These are phyloP conservation scores for Lactarius vividus DNA, from an alignment of 768 basidiomycete genomes.

Conservation along the genomic window DNA sequence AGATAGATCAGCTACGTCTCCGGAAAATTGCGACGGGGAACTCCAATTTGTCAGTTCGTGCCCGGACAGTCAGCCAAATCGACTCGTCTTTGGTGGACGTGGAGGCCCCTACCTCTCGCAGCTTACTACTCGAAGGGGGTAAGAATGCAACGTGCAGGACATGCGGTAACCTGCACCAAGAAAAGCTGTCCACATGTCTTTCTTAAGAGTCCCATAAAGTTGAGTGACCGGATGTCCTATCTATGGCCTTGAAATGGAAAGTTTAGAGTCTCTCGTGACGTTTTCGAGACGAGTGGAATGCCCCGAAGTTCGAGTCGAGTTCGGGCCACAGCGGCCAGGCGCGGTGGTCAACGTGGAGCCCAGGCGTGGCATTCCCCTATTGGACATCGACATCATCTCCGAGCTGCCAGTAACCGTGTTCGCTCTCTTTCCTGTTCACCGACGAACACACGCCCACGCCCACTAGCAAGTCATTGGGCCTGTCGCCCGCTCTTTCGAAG, in stretches of 20 bases:
- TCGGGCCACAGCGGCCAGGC: background rate
- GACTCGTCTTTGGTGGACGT: background rate
- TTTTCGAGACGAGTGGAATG: slow-evolving; percentile 3
- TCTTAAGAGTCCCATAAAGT: background rate
- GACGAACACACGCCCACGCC: slow-evolving; percentile 4
- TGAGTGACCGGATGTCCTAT: background rate
- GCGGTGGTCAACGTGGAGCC: background rate
- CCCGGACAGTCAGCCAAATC: slow-evolving; percentile 4
- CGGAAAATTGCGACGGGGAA: slow-evolving; percentile 3
- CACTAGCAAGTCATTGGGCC: background rate
- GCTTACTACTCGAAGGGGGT: background rate
- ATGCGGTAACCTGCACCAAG: slow-evolving; percentile 16
- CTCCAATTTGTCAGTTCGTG: slow-evolving; percentile 14
- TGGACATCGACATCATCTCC: slow-evolving; percentile 22
- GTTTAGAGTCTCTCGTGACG: background rate
- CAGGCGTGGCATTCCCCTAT: background rate
- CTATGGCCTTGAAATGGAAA: background rate
- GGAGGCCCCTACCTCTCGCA: slow-evolving; percentile 5
- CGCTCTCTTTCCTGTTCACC: slow-evolving; percentile 6
- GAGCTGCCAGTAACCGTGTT: background rate
- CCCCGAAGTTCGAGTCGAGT: background rate
- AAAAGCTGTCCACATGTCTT: background rate
- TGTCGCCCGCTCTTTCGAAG: slow-evolving; percentile 15
- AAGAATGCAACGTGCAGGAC: slow-evolving; percentile 19
- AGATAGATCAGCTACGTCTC: slow-evolving; percentile 8